Evolutionary conservation across 2,329 filamentous ascomycete genomes (phyloP).

Genomic region (Capronia epimyces): DNA sequence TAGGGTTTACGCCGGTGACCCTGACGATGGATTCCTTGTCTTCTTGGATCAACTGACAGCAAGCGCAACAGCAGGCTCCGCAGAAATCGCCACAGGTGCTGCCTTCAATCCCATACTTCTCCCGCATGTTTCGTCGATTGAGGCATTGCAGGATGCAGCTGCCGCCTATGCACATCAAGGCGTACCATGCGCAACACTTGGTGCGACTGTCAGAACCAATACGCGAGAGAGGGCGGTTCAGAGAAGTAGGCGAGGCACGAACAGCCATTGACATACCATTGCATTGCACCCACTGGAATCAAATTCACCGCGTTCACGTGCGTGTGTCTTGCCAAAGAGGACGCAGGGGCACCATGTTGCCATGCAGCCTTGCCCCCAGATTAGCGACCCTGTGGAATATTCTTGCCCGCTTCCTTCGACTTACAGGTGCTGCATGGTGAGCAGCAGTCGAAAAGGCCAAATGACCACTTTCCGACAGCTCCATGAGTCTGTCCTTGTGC

Average conservation of each 20-base stretch:
- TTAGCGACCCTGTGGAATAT: not conserved
- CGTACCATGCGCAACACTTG: constrained; percentile 36
- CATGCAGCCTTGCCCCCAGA: constrained; percentile 27
- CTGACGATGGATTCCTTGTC: constrained; percentile 47
- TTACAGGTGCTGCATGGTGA: constrained; percentile 33
- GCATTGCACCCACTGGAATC: constrained; percentile 32
- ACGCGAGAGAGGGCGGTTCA: not conserved
- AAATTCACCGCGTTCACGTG: constrained; percentile 32
- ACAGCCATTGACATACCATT: constrained; percentile 23
- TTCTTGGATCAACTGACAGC: constrained; percentile 55
- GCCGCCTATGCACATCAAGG: constrained; percentile 32
- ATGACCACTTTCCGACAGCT: constrained; percentile 30
- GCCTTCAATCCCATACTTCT: constrained; percentile 51
- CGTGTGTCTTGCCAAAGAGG: constrained; percentile 33
- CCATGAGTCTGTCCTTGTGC: constrained; percentile 3
- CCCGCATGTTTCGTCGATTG: constrained; percentile 51
- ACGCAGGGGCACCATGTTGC: constrained; percentile 33
- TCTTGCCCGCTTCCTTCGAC: constrained; percentile 6
- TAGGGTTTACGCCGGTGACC: constrained; percentile 25
- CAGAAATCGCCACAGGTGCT: constrained; percentile 48
- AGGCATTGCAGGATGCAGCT: constrained; percentile 45
- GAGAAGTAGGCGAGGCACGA: not conserved
- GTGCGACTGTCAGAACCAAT: not conserved
- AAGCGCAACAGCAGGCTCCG: constrained; percentile 51
- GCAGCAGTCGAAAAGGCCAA: constrained; percentile 34